Evolutionary conservation across 768 basidiomycete species (phyloP).

Genomic region (Crucibulum laeve): DNA sequence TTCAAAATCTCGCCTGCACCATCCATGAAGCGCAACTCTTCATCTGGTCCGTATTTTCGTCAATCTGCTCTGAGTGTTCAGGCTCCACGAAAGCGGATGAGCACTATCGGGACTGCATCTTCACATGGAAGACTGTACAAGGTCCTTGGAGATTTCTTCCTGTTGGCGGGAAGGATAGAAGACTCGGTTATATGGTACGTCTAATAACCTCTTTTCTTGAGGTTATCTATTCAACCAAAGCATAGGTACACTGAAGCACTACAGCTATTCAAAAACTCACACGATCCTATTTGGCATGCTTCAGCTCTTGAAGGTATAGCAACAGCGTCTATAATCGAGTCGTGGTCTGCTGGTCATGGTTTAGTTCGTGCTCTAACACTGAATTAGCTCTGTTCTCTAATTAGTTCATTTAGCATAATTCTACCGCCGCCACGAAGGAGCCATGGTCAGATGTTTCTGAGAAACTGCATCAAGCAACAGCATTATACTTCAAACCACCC

Average conservation of each 20-base stretch:
- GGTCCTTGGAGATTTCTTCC: slow-evolving; percentile 82
- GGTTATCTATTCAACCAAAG: slow-evolving; percentile 9
- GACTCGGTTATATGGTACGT: slow-evolving; percentile 80
- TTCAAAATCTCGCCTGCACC: slow-evolving; percentile 32
- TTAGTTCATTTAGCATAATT: slow-evolving; percentile 43
- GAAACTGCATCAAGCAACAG: slow-evolving; percentile 62
- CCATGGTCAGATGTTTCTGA: slow-evolving; percentile 77
- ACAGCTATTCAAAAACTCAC: slow-evolving; percentile 64
- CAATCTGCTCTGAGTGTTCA: slow-evolving; percentile 46
- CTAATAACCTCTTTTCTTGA: background rate
- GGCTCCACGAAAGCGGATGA: slow-evolving; percentile 56
- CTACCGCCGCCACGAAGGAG: slow-evolving; percentile 48
- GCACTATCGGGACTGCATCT: slow-evolving; percentile 61
- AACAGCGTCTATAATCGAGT: slow-evolving; percentile 73
- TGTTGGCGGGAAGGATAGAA: slow-evolving; percentile 79
- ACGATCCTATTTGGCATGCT: slow-evolving; percentile 88
- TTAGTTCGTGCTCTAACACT: slow-evolving; percentile 43
- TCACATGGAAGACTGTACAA: slow-evolving; percentile 87
- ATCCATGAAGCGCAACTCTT: slow-evolving; percentile 51
- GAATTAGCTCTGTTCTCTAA: background rate
- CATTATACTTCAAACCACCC: slow-evolving; percentile 59
- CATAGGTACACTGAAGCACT: slow-evolving; percentile 84
- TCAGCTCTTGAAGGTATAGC: slow-evolving; percentile 83
- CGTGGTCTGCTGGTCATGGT: slow-evolving; percentile 76
- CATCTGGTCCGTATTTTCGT: slow-evolving; percentile 42